Percentiles rank a stretch among this genome's conserved stretches.
phyloP scores from a whole-genome alignment of 2,329 filamentous ascomycete species.

The Colletotrichum coccodes region DNA sequence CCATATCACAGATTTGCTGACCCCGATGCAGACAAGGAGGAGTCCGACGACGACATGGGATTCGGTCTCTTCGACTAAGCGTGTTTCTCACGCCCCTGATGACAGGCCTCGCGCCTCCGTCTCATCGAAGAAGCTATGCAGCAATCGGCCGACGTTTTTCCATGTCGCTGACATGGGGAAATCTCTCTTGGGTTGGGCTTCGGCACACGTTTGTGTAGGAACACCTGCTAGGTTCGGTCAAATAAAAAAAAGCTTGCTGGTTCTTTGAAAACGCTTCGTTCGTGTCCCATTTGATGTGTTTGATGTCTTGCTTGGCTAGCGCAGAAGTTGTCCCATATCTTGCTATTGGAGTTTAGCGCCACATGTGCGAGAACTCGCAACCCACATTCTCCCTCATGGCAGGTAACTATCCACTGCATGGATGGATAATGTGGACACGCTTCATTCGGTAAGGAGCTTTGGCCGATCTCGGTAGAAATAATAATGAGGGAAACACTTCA shows the following conservation, averaged over 20 bases:
- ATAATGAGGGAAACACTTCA: not conserved
- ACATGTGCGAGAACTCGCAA: not conserved
- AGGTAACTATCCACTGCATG: not conserved
- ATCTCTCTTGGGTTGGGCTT: slow-evolving; percentile 36
- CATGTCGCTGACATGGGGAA: slow-evolving; percentile 44
- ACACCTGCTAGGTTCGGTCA: slow-evolving; percentile 32
- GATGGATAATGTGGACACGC: not conserved
- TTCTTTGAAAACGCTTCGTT: slow-evolving; percentile 28
- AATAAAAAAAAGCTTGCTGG: slow-evolving; percentile 30
- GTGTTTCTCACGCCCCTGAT: slow-evolving; percentile 41
- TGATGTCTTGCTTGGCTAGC: not conserved
- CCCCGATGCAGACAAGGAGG: slow-evolving; percentile 64
- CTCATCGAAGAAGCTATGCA: slow-evolving; percentile 45
- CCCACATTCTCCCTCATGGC: not conserved
- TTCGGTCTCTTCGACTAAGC: slow-evolving; percentile 81
- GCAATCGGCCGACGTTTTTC: slow-evolving; percentile 43
- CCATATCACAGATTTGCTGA: slow-evolving; percentile 37
- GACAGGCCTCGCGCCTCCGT: slow-evolving; percentile 40
- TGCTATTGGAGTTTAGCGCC: not conserved
- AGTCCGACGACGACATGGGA: slow-evolving; percentile 48
- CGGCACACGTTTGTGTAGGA: slow-evolving; percentile 29
- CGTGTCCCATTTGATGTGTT: not conserved
- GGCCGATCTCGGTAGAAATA: not conserved
- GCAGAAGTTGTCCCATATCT: no score
- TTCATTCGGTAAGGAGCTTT: not conserved